Percentiles rank a stretch among this genome's conserved stretches.
phyloP scores from a whole-genome alignment of 2,329 filamentous ascomycete genomes.

The Trichoderma harzianum region DNA sequence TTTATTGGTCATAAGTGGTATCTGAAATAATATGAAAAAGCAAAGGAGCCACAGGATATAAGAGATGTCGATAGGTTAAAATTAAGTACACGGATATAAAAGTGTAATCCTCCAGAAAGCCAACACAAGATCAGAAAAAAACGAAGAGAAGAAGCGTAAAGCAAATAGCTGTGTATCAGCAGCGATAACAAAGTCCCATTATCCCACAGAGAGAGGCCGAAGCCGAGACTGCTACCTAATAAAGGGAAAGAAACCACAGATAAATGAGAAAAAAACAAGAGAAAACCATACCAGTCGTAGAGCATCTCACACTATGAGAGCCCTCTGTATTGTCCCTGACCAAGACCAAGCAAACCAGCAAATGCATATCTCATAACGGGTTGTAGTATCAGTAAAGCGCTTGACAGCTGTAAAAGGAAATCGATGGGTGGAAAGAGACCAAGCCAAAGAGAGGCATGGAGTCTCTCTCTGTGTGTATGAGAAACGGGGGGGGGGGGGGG shows the following conservation, averaged over 20 bases:
- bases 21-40: conserved; percentile 5
- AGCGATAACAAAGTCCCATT: background rate
- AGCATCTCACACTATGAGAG: conserved; percentile 7
- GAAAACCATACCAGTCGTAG: conserved; percentile 6
- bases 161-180: background rate
- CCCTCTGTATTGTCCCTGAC: conserved; percentile 3
- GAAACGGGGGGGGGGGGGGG: background rate
- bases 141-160: background rate
- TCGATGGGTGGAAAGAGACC: background rate
- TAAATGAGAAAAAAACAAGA: conserved; percentile 1
- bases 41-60: background rate
- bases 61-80: background rate
- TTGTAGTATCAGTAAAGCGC: conserved; percentile 14
- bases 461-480: background rate
- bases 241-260: background rate
- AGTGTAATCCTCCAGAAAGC: background rate
- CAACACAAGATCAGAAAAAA: background rate
- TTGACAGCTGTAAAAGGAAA: background rate
- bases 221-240: background rate
- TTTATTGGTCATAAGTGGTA: conserved; percentile 20
- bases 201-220: background rate
- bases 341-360: conserved; percentile 1
- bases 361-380: conserved; percentile 15
- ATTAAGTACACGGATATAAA: conserved; percentile 15
- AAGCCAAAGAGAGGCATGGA: background rate